A percentile compares a stretch with the other conserved stretches of the same genome.
Evolutionary conservation across 2,329 filamentous ascomycete species (phyloP).

Genomic region (Drechslera avenae): DNA sequence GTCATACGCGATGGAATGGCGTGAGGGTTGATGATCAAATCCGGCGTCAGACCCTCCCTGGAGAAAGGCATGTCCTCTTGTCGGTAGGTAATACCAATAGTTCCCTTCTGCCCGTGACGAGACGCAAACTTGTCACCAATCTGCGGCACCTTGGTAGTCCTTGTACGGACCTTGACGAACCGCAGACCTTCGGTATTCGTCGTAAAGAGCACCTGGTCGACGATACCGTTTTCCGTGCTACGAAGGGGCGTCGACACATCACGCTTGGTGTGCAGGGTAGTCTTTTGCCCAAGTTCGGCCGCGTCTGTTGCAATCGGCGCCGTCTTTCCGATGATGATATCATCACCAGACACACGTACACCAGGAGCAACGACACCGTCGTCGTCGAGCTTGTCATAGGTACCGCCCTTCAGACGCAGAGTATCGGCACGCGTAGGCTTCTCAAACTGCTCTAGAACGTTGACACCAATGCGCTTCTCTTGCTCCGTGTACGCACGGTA

Average conservation of each 20-base stretch:
- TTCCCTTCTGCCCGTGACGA: conserved; percentile 98
- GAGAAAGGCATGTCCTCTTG: conserved; percentile 99
- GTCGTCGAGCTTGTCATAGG: conserved; percentile 96
- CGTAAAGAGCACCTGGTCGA: conserved; percentile 90
- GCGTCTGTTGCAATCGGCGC: conserved; percentile 91
- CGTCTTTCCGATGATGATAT: conserved; percentile 99
- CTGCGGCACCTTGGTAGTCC: conserved; percentile 97
- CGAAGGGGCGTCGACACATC: conserved; percentile 94
- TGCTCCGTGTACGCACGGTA: conserved; percentile 97
- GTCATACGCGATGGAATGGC: conserved; percentile 99
- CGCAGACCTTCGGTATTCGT: conserved; percentile 93
- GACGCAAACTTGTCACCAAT: conserved; percentile 99
- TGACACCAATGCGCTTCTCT: conserved; percentile 94
- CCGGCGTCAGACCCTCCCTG: conserved; percentile 85
- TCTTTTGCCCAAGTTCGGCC: conserved; percentile 91
- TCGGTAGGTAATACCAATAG: conserved; percentile 96
- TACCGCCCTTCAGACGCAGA: conserved; percentile 88
- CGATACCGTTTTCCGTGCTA: conserved; percentile 95
- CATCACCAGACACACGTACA: conserved; percentile 92
- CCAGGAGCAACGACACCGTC: conserved; percentile 95
- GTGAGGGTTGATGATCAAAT: conserved; percentile 98
- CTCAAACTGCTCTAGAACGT: conserved; percentile 91
- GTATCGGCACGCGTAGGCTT: conserved; percentile 90
- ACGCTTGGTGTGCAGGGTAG: conserved; percentile 86
- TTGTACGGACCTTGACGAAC: conserved; percentile 96